Conservation (phyloP, 176 grass and related monocot species). For the bread wheat (Triticum aestivum) region IWGSC_CS_RefSeq_v2.1 NC_057794.1:536015305-536015804, state of each 20-base stretch:
- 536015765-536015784: background rate
- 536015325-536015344: background rate
- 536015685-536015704: background rate
- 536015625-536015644: slow-evolving; percentile 21
- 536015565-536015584: slow-evolving; percentile 39
- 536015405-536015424: slow-evolving; percentile 45
- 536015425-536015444: slow-evolving; percentile 43
- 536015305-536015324: background rate
- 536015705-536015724: background rate
- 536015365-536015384: background rate
- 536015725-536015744: background rate
- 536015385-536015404: slow-evolving; percentile 54
- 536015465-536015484: slow-evolving; percentile 42
- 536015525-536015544: background rate
- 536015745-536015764: background rate
- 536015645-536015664: background rate
- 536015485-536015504: background rate
- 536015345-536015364: background rate
- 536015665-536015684: background rate
- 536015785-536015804: background rate
- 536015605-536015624: slow-evolving; percentile 15
- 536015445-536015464: slow-evolving; percentile 52
- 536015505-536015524: slow-evolving; percentile 27
- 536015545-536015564: slow-evolving; percentile 10
- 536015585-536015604: slow-evolving; percentile 37